These are phyloP conservation scores for Saccharomycopsis hybrid DNA, from an alignment of 1,139 yeast species.

Conservation along the genomic window DNA sequence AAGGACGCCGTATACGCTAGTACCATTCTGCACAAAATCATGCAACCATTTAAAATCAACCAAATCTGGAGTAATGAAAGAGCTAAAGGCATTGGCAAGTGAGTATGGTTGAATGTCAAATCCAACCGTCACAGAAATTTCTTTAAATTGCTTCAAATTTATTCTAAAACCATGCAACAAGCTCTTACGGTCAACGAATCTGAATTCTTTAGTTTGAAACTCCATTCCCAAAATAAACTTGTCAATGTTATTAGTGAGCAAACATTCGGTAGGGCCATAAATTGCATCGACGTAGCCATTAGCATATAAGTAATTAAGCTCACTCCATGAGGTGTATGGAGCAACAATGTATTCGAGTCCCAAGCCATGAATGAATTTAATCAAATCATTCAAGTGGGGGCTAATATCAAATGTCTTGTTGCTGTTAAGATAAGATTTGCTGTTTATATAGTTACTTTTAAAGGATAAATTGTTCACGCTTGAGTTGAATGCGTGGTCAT, in stretches of 20 bases:
- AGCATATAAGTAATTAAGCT: slow-evolving; percentile 62
- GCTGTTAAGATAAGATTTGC: neutral
- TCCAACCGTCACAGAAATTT: slow-evolving; percentile 72
- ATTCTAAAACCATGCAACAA: slow-evolving; percentile 57
- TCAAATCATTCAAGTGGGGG: slow-evolving; percentile 31
- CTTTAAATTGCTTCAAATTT: slow-evolving; percentile 61
- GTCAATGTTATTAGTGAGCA: slow-evolving; percentile 56
- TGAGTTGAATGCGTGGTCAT: neutral
- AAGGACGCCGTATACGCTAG: slow-evolving; percentile 38
- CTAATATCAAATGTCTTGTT: slow-evolving; percentile 4
- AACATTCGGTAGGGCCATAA: slow-evolving; percentile 77
- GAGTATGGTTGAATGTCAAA: slow-evolving; percentile 59
- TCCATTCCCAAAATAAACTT: slow-evolving; percentile 72
- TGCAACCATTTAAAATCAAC: slow-evolving; percentile 20
- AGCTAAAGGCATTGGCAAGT: slow-evolving; percentile 3
- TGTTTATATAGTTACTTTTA: neutral
- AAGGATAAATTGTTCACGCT: neutral
- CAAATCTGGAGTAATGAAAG: slow-evolving; percentile 1
- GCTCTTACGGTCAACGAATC: slow-evolving; percentile 54
- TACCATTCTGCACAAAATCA: slow-evolving; percentile 39
- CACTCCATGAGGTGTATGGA: slow-evolving; percentile 80
- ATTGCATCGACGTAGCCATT: slow-evolving; percentile 60
- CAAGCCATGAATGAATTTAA: slow-evolving; percentile 49
- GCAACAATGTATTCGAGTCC: slow-evolving; percentile 66
- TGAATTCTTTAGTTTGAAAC: slow-evolving; percentile 54